These are phyloP conservation scores for Suhomyces vadensis DNA, from an alignment of 805 yeast species.

Conservation along the genomic window DNA sequence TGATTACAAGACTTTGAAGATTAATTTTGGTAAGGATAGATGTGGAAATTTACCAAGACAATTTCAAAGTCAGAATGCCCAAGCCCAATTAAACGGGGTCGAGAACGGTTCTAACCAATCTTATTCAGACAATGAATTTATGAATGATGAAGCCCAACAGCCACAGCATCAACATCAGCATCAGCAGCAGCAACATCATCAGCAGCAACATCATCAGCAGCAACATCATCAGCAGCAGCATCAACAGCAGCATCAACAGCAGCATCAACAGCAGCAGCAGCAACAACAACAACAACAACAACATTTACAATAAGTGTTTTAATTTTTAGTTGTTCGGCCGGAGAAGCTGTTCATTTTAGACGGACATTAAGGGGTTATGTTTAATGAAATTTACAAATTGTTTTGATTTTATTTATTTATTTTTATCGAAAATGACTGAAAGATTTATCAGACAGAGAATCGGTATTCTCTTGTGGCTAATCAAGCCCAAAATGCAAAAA, in stretches of 20 bases:
- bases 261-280: slow-evolving; percentile 1
- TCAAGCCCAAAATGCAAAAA: not conserved
- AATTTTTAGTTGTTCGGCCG: not conserved
- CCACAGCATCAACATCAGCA: slow-evolving; percentile 9
- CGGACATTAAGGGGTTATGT: slow-evolving; percentile 4
- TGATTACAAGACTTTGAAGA: slow-evolving; percentile 65
- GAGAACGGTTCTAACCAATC: slow-evolving; percentile 20
- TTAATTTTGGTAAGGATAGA: slow-evolving; percentile 54
- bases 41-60: slow-evolving; percentile 94
- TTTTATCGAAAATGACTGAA: not conserved
- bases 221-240: slow-evolving; percentile 6
- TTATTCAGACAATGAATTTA: slow-evolving; percentile 24
- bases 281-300: slow-evolving; percentile 1
- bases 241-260: slow-evolving; percentile 6
- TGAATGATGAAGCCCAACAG: slow-evolving; percentile 20
- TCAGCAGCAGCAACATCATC: slow-evolving; percentile 5
- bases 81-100: slow-evolving; percentile 11
- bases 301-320: not conserved
- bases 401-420: slow-evolving; percentile 5
- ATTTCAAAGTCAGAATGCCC: slow-evolving; percentile 30
- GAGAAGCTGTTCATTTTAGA: slow-evolving; percentile 1
- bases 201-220: slow-evolving; percentile 7
- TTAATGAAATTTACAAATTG: slow-evolving; percentile 1
- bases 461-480: not conserved
- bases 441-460: not conserved